Evolutionary conservation across 352 stramenopile genomes (phyloP), one percentile per base, ranked within the genome.

Genomic region (Globisporangium nodosum): DNA sequence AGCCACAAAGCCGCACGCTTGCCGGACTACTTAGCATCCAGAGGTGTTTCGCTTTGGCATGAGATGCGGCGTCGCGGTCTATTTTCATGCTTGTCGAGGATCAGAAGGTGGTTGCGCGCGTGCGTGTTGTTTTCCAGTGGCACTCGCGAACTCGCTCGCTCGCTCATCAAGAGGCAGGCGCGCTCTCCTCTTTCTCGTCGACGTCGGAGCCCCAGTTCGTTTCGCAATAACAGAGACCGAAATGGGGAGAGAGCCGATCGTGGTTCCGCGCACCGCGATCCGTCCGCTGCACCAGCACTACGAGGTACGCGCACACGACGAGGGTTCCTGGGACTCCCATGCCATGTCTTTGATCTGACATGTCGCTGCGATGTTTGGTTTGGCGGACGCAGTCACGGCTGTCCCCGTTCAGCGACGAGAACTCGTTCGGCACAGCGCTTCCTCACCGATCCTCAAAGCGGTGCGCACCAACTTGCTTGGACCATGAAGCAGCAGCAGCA

Each of bases 401-500:
- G 52, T 58, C 62, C 0, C 52, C 61, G 37, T 60, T 71, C 21
- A 45, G 49, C 20, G 59, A 76, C 40, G 72, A 81, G 45, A 81
- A 78, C 58, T 58, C 52, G 50, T 66, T 69, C 50, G 33, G 56
- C 58, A 66, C 71, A 24, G 24, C 60, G 31, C 58, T 82, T 45
- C 72, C 72, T 5, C 76, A 88, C 59, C 73, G 74, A 31, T 77
- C 75, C 27, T 61, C 61, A 24, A 85, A 87, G 59, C 69, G 78
- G 76, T 88, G 65, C 13, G 58, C 9, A 5, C 20, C 13, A 45
- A 20, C 42, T 37, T 12, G 9, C 18, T 51, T 6, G 6, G 3
- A 33, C 8, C 35, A 35, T 21, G 1, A 21, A 30, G 16, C 12
- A 16, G 18, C 2, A 20, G n/a, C 11, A 20, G 37, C 30, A 30